Base-by-base conservation (phyloP, 1,284 basidiomycete genomes). In the Apiotrichum akiyoshidainum region DNA sequence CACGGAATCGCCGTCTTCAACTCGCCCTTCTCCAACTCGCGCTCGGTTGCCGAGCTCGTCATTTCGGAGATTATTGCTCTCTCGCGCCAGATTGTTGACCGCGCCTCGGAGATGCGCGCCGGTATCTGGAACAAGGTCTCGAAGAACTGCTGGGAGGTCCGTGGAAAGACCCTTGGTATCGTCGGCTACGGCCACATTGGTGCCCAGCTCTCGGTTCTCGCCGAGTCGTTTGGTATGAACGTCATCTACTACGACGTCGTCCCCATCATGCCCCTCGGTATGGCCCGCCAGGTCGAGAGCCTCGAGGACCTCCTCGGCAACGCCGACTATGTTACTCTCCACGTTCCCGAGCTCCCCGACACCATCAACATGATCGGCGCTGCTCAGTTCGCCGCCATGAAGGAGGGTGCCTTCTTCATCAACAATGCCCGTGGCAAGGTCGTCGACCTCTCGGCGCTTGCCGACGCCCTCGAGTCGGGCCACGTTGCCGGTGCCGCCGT, bases 91-190 rank as follows among this genome's bases (percentile, higher is more conserved):
- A 85, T 97, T 65, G 86, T 89, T 67, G 91, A 99, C 79, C 88
- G 96, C 58, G 81, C 87, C 17, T 85, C 82, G 68, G 96, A 99
- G 80, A 85, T 99, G 82, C 86, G 87, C 58, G 81, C 85, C 26
- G 95, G 95, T 49, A 81, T 89, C 66, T 99, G 96, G 96, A 99
- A 99, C 84, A 99, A 99, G 81, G 89, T 97, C 70, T 96, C 92
- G 68, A 97, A 96, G 78, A 87, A 87, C 64, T 99, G 96, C 81
- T 99, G 92, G 91, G 96, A 99, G 79, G 81, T 99, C 64, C 87
- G 96, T 56, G 95, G 95, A 68, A 99, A 99, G 83, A 95, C 92
- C 1, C 84, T 99, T 49, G 96, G 96, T 61, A 99, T 99, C 68
- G 86, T 99, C 40, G 96, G 96, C 46, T 99, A 98, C 79, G 96